Evolutionary conservation across 352 stramenopile genomes (phyloP), one percentile per base, ranked within the genome.

Genomic region (Pythium apleroticum): DNA sequence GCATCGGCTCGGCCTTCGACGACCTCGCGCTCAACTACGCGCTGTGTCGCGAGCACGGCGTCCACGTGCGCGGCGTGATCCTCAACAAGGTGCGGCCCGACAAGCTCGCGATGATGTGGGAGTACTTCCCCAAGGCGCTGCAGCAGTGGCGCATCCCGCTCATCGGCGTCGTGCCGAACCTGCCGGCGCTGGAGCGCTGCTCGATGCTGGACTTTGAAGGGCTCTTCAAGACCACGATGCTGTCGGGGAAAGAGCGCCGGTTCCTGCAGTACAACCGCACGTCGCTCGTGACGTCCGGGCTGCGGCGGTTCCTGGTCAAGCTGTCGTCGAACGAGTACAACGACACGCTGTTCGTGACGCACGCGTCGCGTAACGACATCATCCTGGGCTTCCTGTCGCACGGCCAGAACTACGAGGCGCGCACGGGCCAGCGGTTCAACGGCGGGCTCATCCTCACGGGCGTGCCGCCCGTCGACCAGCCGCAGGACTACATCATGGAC

Each of bases 61-160:
- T 99, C 7, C 84, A 77, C 9, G 88, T 99, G 62, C 85, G 89
- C 25, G 97, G 96, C 31, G 95, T 99, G 25, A 93, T 99, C 61
- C 81, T 99, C 30, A 99, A 99, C 77, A 99, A 99, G 73, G 94
- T 98, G 50, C 80, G 73, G 1, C 65, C 71, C 30, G 75, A 91
- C 54, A 91, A 94, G 67, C 65, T 93, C 15, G 85, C 87, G 24
- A 97, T 96, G 89, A 72, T 97, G 35, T 63, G 72, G 46, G 84
- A 93, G 52, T 97, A 97, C 60, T 96, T 97, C 64, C 80, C 81
- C 24, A 95, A 95, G 71, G 89, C 89, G 22, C 77, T 97, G 60
- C 60, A 76, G 37, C 77, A 86, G 30, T 95, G 86, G 88, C 72
- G 80, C 50, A 74, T 94, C 14, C 86, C 87, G 35, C 68, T 97